phyloP scores from a whole-genome alignment of 2,329 filamentous ascomycete genomes.

The Boeremia lycopersici region DNA sequence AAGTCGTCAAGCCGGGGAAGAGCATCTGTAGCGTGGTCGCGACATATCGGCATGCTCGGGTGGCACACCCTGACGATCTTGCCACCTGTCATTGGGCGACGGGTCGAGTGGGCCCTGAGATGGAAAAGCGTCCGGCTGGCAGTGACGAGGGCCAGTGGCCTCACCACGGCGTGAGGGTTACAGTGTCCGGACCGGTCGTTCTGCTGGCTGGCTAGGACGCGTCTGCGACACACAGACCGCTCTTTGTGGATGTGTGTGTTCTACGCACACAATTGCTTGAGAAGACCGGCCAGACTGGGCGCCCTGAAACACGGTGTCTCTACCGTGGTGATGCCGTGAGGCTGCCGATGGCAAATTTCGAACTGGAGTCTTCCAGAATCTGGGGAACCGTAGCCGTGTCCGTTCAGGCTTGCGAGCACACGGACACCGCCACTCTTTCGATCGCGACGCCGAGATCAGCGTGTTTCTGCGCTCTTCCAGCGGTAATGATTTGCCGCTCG shows the following conservation, averaged over 20 bases:
- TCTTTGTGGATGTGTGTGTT: conserved; percentile 5
- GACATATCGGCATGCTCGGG: conserved; percentile 6
- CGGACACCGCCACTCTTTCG: conserved; percentile 31
- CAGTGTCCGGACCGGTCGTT: conserved; percentile 23
- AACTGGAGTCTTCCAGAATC: conserved; percentile 18
- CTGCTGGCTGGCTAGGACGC: conserved; percentile 14
- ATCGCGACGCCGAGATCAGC: conserved; percentile 34
- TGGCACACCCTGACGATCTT: conserved; percentile 10
- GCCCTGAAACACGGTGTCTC: conserved; percentile 9
- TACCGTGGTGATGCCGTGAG: conserved; percentile 6
- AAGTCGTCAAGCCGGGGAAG: not conserved
- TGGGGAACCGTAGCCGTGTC: conserved; percentile 28
- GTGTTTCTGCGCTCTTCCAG: conserved; percentile 12
- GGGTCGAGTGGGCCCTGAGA: conserved; percentile 17
- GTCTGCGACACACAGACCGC: conserved; percentile 18
- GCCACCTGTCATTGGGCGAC: conserved; percentile 16
- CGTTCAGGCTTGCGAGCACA: conserved; percentile 16
- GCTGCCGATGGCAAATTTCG: conserved; percentile 8
- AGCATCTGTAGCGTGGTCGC: conserved; percentile 1
- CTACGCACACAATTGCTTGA: not conserved
- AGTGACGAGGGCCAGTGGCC: conserved; percentile 29
- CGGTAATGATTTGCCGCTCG: conserved; percentile 21
- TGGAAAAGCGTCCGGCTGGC: conserved; percentile 22
- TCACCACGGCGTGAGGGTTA: conserved; percentile 35
- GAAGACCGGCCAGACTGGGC: conserved; percentile 9